phyloP scores from a whole-genome alignment of 2,329 filamentous ascomycete species.

The Proliferodiscus dingleyae region DNA sequence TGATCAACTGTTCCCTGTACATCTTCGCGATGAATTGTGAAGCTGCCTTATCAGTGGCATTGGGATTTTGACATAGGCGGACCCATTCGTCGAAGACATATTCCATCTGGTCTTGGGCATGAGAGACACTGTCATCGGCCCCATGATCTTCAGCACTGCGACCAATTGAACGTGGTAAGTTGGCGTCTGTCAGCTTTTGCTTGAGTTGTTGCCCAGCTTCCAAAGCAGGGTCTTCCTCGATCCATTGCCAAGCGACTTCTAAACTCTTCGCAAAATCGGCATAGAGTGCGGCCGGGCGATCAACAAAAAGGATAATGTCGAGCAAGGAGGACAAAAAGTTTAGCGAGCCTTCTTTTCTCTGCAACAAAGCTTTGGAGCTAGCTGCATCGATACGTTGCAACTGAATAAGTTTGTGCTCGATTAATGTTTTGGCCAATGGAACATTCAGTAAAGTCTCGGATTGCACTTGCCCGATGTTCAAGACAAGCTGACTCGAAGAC shows the following conservation, averaged over 20 bases:
- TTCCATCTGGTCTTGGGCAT: constrained; percentile 77
- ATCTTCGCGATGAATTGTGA: constrained; percentile 80
- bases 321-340: constrained; percentile 77
- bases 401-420: constrained; percentile 57
- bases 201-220: constrained; percentile 67
- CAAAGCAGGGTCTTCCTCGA: constrained; percentile 65
- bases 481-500: constrained; percentile 48
- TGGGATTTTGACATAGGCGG: constrained; percentile 71
- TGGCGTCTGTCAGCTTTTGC: constrained; percentile 52
- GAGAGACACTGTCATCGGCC: constrained; percentile 50
- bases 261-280: constrained; percentile 83
- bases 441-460: constrained; percentile 52
- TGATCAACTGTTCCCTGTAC: constrained; percentile 67
- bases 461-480: constrained; percentile 53
- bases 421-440: constrained; percentile 51
- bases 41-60: constrained; percentile 66
- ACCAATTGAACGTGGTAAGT: constrained; percentile 48
- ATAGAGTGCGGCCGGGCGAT: constrained; percentile 71
- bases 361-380: constrained; percentile 66
- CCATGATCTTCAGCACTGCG: constrained; percentile 30
- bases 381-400: constrained; percentile 64
- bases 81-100: constrained; percentile 98
- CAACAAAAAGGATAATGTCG: constrained; percentile 72
- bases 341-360: constrained; percentile 66
- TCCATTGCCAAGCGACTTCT: constrained; percentile 76